A percentile compares a stretch with the other conserved stretches of the same genome.
Conservation (phyloP, 345 rosid genomes). For the Moringa oleifera region DNA sequence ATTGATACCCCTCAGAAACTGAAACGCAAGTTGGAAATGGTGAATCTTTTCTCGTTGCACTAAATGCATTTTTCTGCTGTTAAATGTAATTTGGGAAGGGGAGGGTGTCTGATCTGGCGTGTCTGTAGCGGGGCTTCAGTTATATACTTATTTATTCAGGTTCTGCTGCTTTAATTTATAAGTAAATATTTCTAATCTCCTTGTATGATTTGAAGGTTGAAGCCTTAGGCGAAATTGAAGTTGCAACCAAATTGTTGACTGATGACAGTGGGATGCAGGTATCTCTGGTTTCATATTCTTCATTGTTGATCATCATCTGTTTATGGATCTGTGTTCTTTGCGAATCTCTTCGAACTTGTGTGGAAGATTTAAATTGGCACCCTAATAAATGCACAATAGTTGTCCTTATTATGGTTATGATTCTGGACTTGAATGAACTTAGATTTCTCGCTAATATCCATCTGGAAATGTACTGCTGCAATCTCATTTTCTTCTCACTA, state of each 20-base stretch:
- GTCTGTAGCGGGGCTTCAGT: neutral
- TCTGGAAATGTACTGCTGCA: too few species aligned
- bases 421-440: neutral
- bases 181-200: slow-evolving; percentile 9
- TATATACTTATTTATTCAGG: neutral
- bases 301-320: neutral
- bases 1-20: slow-evolving; percentile 83
- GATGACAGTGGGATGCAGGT: slow-evolving; percentile 50
- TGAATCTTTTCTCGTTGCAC: slow-evolving; percentile 25
- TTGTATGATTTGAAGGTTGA: slow-evolving; percentile 52
- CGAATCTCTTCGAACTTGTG: neutral
- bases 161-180: neutral
- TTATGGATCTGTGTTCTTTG: neutral
- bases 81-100: neutral
- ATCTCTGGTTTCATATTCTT: slow-evolving; percentile 7
- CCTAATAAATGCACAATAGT: neutral
- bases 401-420: neutral
- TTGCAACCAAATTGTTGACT: slow-evolving; percentile 73
- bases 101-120: neutral
- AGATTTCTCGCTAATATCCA: too few species aligned
- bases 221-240: slow-evolving; percentile 83
- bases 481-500: too few species aligned
- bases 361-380: neutral
- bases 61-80: slow-evolving; percentile 4
- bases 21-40: slow-evolving; percentile 84